phyloP scores from a whole-genome alignment of 495 filamentous ascomycete species.

The Penicillium macrosclerotiorum region DNA sequence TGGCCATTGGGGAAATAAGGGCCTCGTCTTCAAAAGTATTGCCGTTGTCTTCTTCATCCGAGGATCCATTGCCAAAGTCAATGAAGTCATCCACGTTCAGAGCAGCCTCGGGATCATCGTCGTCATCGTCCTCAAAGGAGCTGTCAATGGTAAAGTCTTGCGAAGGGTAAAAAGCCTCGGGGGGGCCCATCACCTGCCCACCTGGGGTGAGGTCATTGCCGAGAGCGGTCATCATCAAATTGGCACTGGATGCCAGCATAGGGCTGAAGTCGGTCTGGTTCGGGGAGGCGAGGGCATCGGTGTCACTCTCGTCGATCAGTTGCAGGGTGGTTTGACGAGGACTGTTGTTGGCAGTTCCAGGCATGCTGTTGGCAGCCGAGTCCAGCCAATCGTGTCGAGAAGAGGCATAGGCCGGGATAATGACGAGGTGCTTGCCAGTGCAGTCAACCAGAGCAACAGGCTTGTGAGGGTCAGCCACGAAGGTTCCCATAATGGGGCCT shows the following conservation, averaged over 20 bases:
- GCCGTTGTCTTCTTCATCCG: conserved; percentile 46
- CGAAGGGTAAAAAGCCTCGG: conserved; percentile 74
- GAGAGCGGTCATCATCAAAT: conserved; percentile 74
- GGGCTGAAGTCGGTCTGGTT: conserved; percentile 51
- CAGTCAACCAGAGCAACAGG: conserved; percentile 72
- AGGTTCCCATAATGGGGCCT: conserved; percentile 56
- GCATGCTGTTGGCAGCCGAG: conserved; percentile 47
- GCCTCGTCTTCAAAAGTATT: conserved; percentile 40
- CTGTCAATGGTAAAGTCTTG: conserved; percentile 57
- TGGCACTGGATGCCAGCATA: conserved; percentile 65
- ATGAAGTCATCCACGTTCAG: conserved; percentile 72
- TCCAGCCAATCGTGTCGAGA: conserved; percentile 51
- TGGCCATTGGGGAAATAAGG: conserved; percentile 36
- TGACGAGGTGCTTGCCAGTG: conserved; percentile 68
- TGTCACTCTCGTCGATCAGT: conserved; percentile 52
- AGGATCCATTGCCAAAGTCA: conserved; percentile 61
- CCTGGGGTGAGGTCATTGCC: conserved; percentile 55
- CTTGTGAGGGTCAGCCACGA: conserved; percentile 58
- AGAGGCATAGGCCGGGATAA: conserved; percentile 54
- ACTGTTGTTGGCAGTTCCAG: conserved; percentile 53
- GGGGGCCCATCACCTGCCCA: conserved; percentile 67
- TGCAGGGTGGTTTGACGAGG: conserved; percentile 47
- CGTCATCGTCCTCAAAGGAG: conserved; percentile 53
- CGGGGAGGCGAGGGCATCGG: conserved; percentile 48
- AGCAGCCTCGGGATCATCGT: conserved; percentile 63